Base-by-base conservation (phyloP, 768 basidiomycete species). In the Lentinula edodes region DNA sequence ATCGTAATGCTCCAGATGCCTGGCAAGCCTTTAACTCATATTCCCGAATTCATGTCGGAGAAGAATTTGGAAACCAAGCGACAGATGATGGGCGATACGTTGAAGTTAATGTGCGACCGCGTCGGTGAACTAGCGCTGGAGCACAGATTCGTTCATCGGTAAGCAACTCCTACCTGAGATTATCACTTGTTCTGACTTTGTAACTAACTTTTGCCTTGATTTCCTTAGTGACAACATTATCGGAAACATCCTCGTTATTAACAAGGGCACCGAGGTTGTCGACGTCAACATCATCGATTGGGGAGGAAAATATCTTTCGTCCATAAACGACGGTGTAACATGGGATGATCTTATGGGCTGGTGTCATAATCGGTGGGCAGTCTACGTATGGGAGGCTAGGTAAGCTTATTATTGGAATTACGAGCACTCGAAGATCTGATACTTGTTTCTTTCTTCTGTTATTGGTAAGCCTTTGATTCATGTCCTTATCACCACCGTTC, bases 271-370 rank as follows among this genome's bases (percentile, higher is more conserved):
- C 15, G 23, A 56, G 23, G 6, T 56, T 5, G 55, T 56, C n/a
- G 55, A 56, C 41, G 55, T 56, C 9, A 56, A 56, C 32, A 43
- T 56, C 8, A 56, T 56, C 15, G 55, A 56, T 39, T 56, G 55
- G 55, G 55, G 55, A 43, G 55, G 55, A 43, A 56, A 43, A 39
- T 56, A 43, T 42, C 55, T 56, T 15, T 56, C 55, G 41, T 56
- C 55, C 6, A 56, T 56, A 18, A 10, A n/a, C 9, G 55, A 56
- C 8, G 55, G 45, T 56, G 55, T 56, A 18, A 43, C 55, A 23
- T 56, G 55, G 55, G 55, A 45, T 16, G 55, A 56, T 23, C 55
- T 56, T 56, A 56, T 56, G 55, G 55, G 41, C 5, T 56, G 55
- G 55, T 56, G 55, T 13, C 55, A 56, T 32, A 20, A 34, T 20